phyloP scores from a whole-genome alignment of 176 grass and related monocot genomes.

The Microstegium vimineum region DNA sequence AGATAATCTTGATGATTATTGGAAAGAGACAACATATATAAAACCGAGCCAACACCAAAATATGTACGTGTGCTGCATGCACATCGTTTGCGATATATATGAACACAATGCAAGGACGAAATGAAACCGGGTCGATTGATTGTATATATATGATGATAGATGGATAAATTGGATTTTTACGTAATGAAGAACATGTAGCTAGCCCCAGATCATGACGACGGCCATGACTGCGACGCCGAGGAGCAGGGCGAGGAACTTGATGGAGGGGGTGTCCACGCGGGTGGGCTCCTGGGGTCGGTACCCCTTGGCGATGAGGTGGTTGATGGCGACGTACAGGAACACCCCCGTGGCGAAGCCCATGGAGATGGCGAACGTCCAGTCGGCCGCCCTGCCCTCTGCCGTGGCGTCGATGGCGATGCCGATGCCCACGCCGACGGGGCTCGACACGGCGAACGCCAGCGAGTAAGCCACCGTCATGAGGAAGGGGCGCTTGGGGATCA shows the following conservation, averaged over 20 bases:
- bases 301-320: slow-evolving; percentile 80
- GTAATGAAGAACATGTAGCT: neutral
- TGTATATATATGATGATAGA: too few species aligned
- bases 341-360: slow-evolving; percentile 66
- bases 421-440: slow-evolving; percentile 56
- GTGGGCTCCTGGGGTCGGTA: slow-evolving; percentile 42
- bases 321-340: slow-evolving; percentile 75
- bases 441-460: slow-evolving; percentile 53
- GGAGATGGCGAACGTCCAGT: slow-evolving; percentile 70
- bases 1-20: neutral
- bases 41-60: neutral
- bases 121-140: too few species aligned
- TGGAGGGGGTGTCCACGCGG: slow-evolving; percentile 46
- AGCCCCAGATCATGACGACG: slow-evolving; percentile 79
- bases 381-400: slow-evolving; percentile 24
- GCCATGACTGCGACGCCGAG: slow-evolving; percentile 51
- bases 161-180: too few species aligned
- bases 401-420: slow-evolving; percentile 65
- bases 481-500: slow-evolving; percentile 48
- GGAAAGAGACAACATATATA: neutral
- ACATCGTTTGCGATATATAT: neutral
- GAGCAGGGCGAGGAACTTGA: slow-evolving; percentile 61
- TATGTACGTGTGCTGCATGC: neutral
- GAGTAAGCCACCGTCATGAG: slow-evolving; percentile 55
- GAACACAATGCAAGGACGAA: too few species aligned